Conservation (phyloP, 2,329 filamentous ascomycete species). For the Gnomoniopsis smithogilvyi region DNA sequence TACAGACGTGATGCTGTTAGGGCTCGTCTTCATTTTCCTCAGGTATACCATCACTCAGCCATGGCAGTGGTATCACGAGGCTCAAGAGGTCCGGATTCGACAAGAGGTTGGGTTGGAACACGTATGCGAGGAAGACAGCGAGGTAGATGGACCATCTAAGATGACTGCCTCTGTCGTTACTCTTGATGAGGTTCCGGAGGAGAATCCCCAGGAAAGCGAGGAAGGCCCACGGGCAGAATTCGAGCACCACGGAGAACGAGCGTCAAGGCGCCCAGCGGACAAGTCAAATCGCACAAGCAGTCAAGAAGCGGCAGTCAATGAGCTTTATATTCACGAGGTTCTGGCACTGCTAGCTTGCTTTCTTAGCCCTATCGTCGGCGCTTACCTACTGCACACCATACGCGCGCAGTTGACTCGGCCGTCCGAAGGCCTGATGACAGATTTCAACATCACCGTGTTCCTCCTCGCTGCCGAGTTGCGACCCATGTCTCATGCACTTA, state of each 20-base stretch:
- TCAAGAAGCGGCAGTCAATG: constrained; percentile 43
- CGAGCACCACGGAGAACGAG: constrained; percentile 23
- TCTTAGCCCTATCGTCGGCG: constrained; percentile 71
- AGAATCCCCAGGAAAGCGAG: constrained; percentile 18
- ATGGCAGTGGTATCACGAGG: constrained; percentile 78
- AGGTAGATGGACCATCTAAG: constrained; percentile 19
- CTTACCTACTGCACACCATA: constrained; percentile 79
- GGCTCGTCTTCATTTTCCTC: constrained; percentile 77
- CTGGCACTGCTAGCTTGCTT: constrained; percentile 77
- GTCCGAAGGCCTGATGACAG: constrained; percentile 82
- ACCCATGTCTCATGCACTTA: constrained; percentile 77
- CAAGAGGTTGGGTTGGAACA: constrained; percentile 41
- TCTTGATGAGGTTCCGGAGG: constrained; percentile 39
- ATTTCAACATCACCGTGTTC: constrained; percentile 92
- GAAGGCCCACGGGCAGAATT: neutral
- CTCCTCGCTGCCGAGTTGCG: constrained; percentile 82
- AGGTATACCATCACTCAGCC: constrained; percentile 91
- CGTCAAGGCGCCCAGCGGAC: neutral
- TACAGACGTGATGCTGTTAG: constrained; percentile 80
- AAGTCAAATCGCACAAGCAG: constrained; percentile 19
- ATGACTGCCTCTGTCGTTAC: constrained; percentile 25
- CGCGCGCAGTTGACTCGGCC: constrained; percentile 77
- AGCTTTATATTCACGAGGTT: constrained; percentile 73
- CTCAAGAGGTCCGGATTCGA: constrained; percentile 58
- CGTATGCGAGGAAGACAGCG: constrained; percentile 39